These are phyloP conservation scores for Metschnikowia santaceciliae DNA, from an alignment of 805 yeast genomes.

Conservation along the genomic window DNA sequence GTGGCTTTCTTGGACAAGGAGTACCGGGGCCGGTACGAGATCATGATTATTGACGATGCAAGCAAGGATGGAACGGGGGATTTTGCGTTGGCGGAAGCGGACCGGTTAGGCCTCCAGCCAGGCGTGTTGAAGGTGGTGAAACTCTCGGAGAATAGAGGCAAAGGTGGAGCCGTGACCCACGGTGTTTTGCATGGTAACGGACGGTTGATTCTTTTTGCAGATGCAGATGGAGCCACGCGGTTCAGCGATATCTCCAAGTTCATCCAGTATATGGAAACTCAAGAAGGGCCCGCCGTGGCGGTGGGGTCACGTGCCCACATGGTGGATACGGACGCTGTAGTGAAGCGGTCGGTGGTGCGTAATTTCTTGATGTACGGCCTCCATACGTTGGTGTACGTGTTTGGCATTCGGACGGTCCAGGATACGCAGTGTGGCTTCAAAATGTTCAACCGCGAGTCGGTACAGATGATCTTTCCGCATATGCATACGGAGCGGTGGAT, in stretches of 20 bases:
- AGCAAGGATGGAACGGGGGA: slow-evolving; percentile 75
- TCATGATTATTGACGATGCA: slow-evolving; percentile 89
- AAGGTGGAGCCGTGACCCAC: slow-evolving; percentile 91
- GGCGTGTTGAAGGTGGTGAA: slow-evolving; percentile 67
- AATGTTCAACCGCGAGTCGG: slow-evolving; percentile 72
- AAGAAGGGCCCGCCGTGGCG: slow-evolving; percentile 54
- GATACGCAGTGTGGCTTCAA: slow-evolving; percentile 99
- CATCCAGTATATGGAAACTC: slow-evolving; percentile 35
- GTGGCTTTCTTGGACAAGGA: slow-evolving; percentile 46
- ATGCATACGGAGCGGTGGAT: slow-evolving; percentile 99
- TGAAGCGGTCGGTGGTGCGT: slow-evolving; percentile 82
- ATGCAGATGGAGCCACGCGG: slow-evolving; percentile 94
- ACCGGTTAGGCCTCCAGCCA: slow-evolving; percentile 45
- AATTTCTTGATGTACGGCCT: slow-evolving; percentile 91
- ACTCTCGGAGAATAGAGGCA: slow-evolving; percentile 78
- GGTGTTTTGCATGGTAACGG: slow-evolving; percentile 81
- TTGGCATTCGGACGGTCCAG: slow-evolving; percentile 81
- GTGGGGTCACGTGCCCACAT: slow-evolving; percentile 95
- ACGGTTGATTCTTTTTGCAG: slow-evolving; percentile 76
- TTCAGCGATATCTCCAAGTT: slow-evolving; percentile 66
- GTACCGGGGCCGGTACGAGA: slow-evolving; percentile 53
- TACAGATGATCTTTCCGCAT: slow-evolving; percentile 67
- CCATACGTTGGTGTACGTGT: slow-evolving; percentile 78
- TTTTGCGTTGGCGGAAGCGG: slow-evolving; percentile 63
- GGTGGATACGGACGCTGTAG: slow-evolving; percentile 95